phyloP scores from a whole-genome alignment of 257 asterid species.

The Striga asiatica region DNA sequence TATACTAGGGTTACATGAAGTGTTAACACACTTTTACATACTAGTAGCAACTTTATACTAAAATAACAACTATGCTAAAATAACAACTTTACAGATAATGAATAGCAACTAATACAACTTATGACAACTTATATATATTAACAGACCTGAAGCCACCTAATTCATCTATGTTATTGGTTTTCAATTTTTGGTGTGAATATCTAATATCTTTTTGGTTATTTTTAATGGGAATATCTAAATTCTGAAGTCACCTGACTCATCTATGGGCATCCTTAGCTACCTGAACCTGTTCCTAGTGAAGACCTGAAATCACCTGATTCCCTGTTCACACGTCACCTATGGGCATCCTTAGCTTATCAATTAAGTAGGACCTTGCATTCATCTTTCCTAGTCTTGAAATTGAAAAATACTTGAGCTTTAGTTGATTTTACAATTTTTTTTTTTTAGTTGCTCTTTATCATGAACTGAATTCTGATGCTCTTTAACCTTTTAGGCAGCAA shows the following conservation, averaged over 20 bases:
- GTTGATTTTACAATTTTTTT: not conserved
- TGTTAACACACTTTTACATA: too few species aligned
- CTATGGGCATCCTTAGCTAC: too few species aligned
- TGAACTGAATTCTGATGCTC: constrained; percentile 14
- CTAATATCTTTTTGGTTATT: too few species aligned
- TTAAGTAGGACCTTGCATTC: constrained; percentile 1
- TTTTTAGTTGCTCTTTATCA: not conserved
- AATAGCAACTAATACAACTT: too few species aligned
- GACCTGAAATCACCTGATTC: not conserved
- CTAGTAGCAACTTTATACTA: too few species aligned
- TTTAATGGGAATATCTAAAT: not conserved
- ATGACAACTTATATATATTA: too few species aligned
- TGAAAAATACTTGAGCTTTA: not conserved
- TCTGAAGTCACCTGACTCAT: too few species aligned
- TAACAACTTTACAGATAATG: too few species aligned
- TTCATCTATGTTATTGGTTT: not conserved
- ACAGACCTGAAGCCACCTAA: not conserved
- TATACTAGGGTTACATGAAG: too few species aligned
- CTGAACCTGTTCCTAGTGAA: too few species aligned
- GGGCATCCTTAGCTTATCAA: not conserved
- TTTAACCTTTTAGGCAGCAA: constrained; percentile 44
- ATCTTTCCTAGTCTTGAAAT: not conserved
- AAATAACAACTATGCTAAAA: too few species aligned
- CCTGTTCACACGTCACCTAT: not conserved
- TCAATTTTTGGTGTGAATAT: too few species aligned